phyloP scores from a whole-genome alignment of 2,329 filamentous ascomycete species.

The Waltergamsia citrina region DNA sequence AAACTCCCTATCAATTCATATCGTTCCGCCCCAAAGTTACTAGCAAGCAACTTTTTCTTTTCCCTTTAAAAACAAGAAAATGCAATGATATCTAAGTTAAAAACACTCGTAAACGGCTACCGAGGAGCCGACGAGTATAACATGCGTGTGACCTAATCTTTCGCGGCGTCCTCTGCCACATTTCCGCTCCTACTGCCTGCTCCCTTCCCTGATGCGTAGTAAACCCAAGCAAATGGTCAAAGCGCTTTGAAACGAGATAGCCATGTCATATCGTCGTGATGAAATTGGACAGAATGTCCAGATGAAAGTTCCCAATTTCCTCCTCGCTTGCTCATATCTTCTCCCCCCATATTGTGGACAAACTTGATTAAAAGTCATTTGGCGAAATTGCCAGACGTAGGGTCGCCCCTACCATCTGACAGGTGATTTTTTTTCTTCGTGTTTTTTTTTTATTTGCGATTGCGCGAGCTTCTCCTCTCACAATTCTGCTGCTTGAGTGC shows the following conservation, averaged over 20 bases:
- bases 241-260: slow-evolving; percentile 16
- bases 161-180: background rate
- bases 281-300: background rate
- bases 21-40: too few relatives aligned
- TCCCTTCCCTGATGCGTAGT: slow-evolving; percentile 2
- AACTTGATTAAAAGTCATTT: too few relatives aligned
- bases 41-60: background rate
- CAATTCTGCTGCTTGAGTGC: too few relatives aligned
- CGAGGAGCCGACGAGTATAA: too few relatives aligned
- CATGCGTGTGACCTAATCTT: too few relatives aligned
- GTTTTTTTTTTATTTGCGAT: too few relatives aligned
- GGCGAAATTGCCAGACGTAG: background rate
- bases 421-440: too few relatives aligned
- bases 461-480: too few relatives aligned
- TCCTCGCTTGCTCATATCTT: slow-evolving; percentile 4
- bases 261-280: slow-evolving; percentile 20
- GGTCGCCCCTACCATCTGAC: background rate
- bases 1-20: too few relatives aligned
- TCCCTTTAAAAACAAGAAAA: too few relatives aligned
- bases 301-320: background rate
- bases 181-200: slow-evolving; percentile 5
- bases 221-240: slow-evolving; percentile 11
- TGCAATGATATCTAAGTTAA: slow-evolving; percentile 1
- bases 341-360: slow-evolving; percentile 5
- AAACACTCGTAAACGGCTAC: background rate